These are phyloP conservation scores for Claviceps sp. DNA, from an alignment of 2,329 filamentous ascomycete species.

Conservation along the genomic window DNA sequence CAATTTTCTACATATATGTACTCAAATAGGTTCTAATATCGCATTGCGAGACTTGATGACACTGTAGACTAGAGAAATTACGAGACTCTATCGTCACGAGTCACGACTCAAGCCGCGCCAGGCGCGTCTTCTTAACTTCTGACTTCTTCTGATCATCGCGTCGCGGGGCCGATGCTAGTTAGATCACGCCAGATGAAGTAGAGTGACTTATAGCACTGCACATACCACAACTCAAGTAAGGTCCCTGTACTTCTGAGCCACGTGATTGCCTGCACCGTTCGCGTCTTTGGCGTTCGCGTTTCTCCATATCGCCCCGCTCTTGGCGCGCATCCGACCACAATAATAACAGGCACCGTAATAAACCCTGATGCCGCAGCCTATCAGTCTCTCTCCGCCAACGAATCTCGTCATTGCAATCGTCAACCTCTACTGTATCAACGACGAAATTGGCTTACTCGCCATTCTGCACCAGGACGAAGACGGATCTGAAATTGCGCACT, in stretches of 20 bases:
- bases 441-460: background rate
- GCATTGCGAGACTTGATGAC: no score
- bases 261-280: conserved; percentile 23
- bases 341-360: background rate
- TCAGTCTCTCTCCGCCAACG: background rate
- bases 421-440: background rate
- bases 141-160: background rate
- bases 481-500: no score
- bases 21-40: no score
- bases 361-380: background rate
- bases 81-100: no score
- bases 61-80: no score
- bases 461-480: background rate
- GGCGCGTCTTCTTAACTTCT: no score
- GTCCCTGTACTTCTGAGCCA: conserved; percentile 7
- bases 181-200: background rate
- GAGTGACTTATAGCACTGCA: background rate
- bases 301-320: background rate
- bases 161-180: background rate
- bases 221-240: background rate
- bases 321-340: conserved; percentile 6
- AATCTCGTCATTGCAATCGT: background rate
- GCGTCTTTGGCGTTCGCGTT: conserved; percentile 15
- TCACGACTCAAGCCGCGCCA: no score
- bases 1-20: no score